Evolutionary conservation across 2,329 filamentous ascomycete genomes (phyloP).

Genomic region (Westerdykella sp.): DNA sequence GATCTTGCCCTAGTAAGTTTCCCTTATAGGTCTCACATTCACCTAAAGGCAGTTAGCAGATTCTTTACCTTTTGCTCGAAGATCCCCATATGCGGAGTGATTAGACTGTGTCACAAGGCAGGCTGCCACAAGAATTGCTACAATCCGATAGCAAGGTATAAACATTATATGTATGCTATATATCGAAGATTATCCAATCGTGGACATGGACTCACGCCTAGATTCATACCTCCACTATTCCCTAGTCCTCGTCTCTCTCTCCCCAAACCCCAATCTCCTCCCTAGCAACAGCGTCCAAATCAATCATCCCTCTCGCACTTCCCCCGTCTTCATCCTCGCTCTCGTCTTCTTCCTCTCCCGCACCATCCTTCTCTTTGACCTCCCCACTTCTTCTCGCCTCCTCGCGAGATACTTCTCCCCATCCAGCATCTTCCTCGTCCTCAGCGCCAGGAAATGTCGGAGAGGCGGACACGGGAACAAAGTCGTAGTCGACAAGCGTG

Average conservation of each 20-base stretch:
- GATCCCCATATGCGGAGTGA: too few relatives aligned
- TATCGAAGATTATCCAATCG: too few relatives aligned
- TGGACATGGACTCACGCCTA: too few relatives aligned
- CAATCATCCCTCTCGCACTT: constrained; percentile 12
- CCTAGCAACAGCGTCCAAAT: constrained; percentile 31
- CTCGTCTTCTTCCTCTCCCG: constrained; percentile 14
- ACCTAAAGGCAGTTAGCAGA: too few relatives aligned
- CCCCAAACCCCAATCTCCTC: constrained; percentile 35
- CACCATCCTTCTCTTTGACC: constrained; percentile 1
- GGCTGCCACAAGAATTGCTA: too few relatives aligned
- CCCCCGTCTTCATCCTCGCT: constrained; percentile 10
- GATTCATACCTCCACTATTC: background rate
- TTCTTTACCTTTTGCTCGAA: too few relatives aligned
- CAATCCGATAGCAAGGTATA: too few relatives aligned
- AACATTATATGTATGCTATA: too few relatives aligned
- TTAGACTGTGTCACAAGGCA: too few relatives aligned
- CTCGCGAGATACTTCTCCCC: constrained; percentile 27
- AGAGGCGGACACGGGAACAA: constrained; percentile 19
- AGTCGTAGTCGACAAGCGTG: constrained; percentile 30
- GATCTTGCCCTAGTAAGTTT: too few relatives aligned
- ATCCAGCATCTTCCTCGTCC: constrained; percentile 27
- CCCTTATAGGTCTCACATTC: too few relatives aligned
- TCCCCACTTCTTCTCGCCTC: constrained; percentile 12
- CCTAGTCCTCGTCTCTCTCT: constrained; percentile 18
- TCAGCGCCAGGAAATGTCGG: constrained; percentile 13